Evolutionary conservation across 768 basidiomycete genomes (phyloP), one percentile per base, ranked within the genome.

Genomic region (Leccinum aurantiacum): DNA sequence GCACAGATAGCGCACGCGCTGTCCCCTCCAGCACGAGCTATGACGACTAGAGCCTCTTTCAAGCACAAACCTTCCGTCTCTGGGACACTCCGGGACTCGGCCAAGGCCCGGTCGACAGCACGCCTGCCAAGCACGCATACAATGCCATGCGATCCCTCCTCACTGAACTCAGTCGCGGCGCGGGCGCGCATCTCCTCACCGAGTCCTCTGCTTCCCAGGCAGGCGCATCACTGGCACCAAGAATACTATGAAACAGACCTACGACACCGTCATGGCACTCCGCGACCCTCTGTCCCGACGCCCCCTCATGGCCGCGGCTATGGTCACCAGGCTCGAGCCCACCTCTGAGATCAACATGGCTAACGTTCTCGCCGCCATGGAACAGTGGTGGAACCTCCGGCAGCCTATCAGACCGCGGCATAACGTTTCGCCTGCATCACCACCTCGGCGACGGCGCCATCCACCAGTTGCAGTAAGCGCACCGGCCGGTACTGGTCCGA

Each of bases 31-130:
- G 66, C 27, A 68, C 69, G 17, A 68, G 60, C 35, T 69, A 63
- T 46, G 61, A 69, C 6, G 68, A 69, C 50, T 69, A 66, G 69
- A 31, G 58, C 9, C 60, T 65, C 56, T 50, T 56, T 54, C 51
- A 65, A 58, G 57, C 59, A 0, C 69, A 70, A 24, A 70, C 60
- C 1, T 70, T 68, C 19, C 68, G 68, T 57, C 63, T 69, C 33
- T 69, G 68, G 68, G 68, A 69, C 49, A 69, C 68, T 7, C 68
- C 68, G 0, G 68, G 68, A n/a, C 57, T 69, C 41, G 44, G 66
- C 3, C 53, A 57, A 14, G 59, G 60, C 29, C 68, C 67, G 6
- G 9, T 44, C 3, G n/a, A n/a, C n/a, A n/a, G n/a, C n/a, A n/a
- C n/a, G n/a, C n/a, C n/a, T n/a, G n/a, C n/a, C n/a, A n/a, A n/a